phyloP scores from a whole-genome alignment of 345 rosid genomes.

The Pugionium dolabratum region DNA sequence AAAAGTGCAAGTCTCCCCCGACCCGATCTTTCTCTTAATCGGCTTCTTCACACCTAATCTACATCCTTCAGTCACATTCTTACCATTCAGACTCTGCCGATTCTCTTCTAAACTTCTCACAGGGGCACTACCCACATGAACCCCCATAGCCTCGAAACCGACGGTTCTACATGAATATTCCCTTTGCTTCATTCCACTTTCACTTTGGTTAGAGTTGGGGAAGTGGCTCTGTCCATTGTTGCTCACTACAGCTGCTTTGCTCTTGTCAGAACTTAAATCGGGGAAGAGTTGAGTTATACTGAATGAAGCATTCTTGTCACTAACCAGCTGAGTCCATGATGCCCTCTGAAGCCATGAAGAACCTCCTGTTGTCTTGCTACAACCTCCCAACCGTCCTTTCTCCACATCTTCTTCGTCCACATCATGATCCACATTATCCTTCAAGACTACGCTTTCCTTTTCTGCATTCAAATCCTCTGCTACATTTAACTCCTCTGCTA shows the following conservation, averaged over 20 bases:
- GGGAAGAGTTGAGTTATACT: slow-evolving; percentile 69
- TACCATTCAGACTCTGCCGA: slow-evolving; percentile 23
- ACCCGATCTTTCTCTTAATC: slow-evolving; percentile 24
- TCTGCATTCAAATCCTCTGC: slow-evolving; percentile 24
- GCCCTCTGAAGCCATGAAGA: slow-evolving; percentile 73
- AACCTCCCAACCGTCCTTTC: slow-evolving; percentile 26
- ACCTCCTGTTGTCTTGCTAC: slow-evolving; percentile 56
- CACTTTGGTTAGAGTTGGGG: slow-evolving; percentile 26
- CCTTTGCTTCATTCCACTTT: slow-evolving; percentile 21
- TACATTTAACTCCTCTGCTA: slow-evolving; percentile 19
- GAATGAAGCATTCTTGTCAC: slow-evolving; percentile 51
- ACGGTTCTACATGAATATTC: slow-evolving; percentile 11
- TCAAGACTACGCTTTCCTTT: slow-evolving; percentile 19
- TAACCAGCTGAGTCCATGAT: slow-evolving; percentile 84
- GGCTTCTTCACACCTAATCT: slow-evolving; percentile 28
- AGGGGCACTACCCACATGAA: slow-evolving; percentile 22
- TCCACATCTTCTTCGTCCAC: slow-evolving; percentile 16
- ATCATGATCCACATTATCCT: slow-evolving; percentile 34
- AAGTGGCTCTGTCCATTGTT: slow-evolving; percentile 18
- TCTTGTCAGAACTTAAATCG: slow-evolving; percentile 37
- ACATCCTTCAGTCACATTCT: slow-evolving; percentile 23
- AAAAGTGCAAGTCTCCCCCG: slow-evolving; percentile 62
- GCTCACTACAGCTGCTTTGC: slow-evolving; percentile 21
- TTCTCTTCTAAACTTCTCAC: slow-evolving; percentile 27
- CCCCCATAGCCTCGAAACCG: slow-evolving; percentile 10